A percentile compares a stretch with the other conserved stretches of the same genome.
Conservation (phyloP, 805 yeast species). For the Lipomyces starkeyi region DNA sequence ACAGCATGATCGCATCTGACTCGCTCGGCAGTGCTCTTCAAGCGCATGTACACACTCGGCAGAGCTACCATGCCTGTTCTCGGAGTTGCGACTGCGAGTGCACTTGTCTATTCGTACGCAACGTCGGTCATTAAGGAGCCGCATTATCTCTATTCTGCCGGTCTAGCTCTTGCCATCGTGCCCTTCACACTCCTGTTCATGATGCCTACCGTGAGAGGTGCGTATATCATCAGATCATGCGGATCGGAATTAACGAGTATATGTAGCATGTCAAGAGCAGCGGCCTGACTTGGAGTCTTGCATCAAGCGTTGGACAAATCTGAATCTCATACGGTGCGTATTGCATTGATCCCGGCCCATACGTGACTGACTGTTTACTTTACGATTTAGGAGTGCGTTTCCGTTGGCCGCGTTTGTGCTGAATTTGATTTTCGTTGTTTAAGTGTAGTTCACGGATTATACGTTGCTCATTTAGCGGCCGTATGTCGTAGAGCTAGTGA, state of each 20-base stretch:
- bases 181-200: background rate
- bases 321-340: background rate
- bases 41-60: background rate
- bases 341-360: background rate
- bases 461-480: too few relatives aligned
- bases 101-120: background rate
- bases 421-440: background rate
- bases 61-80: background rate
- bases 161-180: background rate
- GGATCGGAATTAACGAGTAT: too few relatives aligned
- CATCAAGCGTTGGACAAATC: background rate
- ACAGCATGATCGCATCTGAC: background rate
- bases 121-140: background rate
- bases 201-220: background rate
- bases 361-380: background rate
- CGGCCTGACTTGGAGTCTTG: background rate
- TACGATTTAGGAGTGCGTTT: background rate
- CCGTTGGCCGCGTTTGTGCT: background rate
- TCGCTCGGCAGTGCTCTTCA: background rate
- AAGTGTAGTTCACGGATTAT: too few relatives aligned
- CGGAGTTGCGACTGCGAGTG: background rate
- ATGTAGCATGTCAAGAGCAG: background rate
- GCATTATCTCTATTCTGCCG: constrained; percentile 1
- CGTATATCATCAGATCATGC: too few relatives aligned
- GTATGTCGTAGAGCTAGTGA: too few relatives aligned